Evolutionary conservation across 1,284 basidiomycete genomes (phyloP).

Genomic region (Leccinum pseudoinsigne): DNA sequence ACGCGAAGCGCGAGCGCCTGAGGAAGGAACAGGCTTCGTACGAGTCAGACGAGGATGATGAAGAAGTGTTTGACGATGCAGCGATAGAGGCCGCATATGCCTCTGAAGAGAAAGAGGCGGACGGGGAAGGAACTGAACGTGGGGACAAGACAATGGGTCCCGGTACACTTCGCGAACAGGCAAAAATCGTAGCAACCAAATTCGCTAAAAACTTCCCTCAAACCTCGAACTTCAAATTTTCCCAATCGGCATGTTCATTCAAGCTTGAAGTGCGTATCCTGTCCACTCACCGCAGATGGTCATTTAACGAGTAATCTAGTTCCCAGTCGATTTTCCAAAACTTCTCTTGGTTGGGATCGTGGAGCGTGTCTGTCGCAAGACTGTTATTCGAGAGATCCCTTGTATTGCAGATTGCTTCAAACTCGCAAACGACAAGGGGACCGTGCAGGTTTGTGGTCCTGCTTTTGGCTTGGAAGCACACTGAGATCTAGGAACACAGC

Average conservation of each 20-base stretch:
- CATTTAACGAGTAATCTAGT: conserved; percentile 40
- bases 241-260: conserved; percentile 72
- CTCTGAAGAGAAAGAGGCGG: conserved; percentile 44
- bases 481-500: no score
- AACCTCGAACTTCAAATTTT: conserved; percentile 78
- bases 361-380: conserved; percentile 81
- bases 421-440: conserved; percentile 45
- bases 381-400: conserved; percentile 86
- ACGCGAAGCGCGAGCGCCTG: conserved; percentile 68
- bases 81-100: conserved; percentile 74
- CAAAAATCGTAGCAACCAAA: conserved; percentile 45
- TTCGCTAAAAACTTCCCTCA: conserved; percentile 56
- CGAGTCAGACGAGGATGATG: conserved; percentile 61
- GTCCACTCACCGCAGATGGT: background rate
- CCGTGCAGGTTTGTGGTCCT: conserved; percentile 47
- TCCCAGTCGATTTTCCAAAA: conserved; percentile 77
- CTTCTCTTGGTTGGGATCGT: conserved; percentile 90
- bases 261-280: conserved; percentile 69
- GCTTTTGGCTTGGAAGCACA: conserved; percentile 21
- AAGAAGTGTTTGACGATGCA: conserved; percentile 48
- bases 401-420: conserved; percentile 85
- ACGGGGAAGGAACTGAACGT: conserved; percentile 30
- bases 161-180: conserved; percentile 42
- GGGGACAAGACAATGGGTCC: conserved; percentile 33
- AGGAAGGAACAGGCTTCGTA: conserved; percentile 74